These are phyloP conservation scores for Leptomonas pyrrhocoris DNA, from an alignment of 208 protist species.

Conservation along the genomic window DNA sequence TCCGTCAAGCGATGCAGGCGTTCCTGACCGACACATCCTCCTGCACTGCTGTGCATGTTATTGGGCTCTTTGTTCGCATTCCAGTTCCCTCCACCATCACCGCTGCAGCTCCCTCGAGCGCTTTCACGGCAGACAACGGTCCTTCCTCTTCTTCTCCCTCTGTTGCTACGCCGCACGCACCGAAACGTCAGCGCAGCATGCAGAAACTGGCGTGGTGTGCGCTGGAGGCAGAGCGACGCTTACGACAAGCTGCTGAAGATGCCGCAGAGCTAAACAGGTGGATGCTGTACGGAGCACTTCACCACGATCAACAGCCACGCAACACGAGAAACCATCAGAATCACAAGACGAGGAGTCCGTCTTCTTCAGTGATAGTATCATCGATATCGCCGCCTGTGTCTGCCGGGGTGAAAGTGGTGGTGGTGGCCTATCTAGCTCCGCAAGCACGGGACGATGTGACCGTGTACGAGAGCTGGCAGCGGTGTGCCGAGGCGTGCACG, in stretches of 20 bases:
- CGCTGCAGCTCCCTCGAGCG: not conserved
- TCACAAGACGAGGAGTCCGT: not conserved
- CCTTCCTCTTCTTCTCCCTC: not conserved
- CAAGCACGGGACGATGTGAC: conserved; percentile 35
- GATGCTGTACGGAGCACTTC: conserved; percentile 14
- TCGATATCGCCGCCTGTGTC: not conserved
- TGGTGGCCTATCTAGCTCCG: conserved; percentile 38
- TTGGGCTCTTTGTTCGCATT: conserved; percentile 40
- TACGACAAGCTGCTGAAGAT: conserved; percentile 34
- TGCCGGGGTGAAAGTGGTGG: conserved; percentile 16
- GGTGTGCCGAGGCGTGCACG: conserved; percentile 32
- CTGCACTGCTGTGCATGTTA: conserved; percentile 21
- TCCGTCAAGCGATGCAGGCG: conserved; percentile 35
- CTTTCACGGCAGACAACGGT: not conserved
- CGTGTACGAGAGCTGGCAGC: conserved; percentile 46
- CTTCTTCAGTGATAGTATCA: not conserved
- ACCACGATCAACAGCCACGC: not conserved
- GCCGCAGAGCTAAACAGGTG: conserved; percentile 29
- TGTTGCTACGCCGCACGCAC: not conserved
- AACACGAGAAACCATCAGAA: too few species aligned
- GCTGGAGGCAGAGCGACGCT: conserved; percentile 32
- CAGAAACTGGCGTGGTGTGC: conserved; percentile 33
- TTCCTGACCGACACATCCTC: conserved; percentile 34
- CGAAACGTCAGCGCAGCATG: conserved; percentile 6
- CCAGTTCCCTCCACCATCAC: conserved; percentile 28